A percentile compares a stretch with the other conserved stretches of the same genome.
phyloP scores from a whole-genome alignment of 495 filamentous ascomycete species.

The Penicillium flavigenum region DNA sequence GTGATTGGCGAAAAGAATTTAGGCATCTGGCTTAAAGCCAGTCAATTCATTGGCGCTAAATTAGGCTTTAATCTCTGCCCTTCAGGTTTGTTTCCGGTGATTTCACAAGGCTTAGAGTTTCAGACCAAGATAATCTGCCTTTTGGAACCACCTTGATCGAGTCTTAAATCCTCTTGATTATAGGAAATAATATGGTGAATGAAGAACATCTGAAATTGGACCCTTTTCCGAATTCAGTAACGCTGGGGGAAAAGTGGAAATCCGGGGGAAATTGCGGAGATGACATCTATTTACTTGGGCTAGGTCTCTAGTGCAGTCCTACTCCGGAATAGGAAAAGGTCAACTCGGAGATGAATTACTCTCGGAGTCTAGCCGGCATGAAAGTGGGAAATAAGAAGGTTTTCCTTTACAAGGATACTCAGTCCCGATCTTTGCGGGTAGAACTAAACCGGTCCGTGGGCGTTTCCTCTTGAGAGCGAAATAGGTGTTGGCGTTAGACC shows the following conservation, averaged over 20 bases:
- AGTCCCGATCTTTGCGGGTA: background rate
- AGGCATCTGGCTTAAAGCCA: background rate
- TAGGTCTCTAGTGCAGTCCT: background rate
- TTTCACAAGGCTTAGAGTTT: background rate
- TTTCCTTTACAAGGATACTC: background rate
- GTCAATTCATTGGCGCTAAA: background rate
- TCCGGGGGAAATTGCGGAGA: background rate
- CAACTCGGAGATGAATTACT: background rate
- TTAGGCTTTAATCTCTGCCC: conserved; percentile 1
- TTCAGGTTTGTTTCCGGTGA: background rate
- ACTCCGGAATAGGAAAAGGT: background rate
- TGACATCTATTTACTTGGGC: no score
- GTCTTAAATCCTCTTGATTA: background rate
- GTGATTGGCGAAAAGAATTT: background rate
- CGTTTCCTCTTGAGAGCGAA: background rate
- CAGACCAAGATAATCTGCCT: background rate
- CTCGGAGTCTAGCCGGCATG: background rate
- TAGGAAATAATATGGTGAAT: background rate
- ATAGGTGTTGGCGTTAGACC: background rate
- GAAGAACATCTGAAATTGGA: background rate
- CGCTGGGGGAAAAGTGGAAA: background rate
- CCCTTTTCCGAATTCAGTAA: background rate
- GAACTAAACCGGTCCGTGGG: background rate
- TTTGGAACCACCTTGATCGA: background rate
- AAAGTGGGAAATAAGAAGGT: background rate